Evolutionary conservation across 352 stramenopile species (phyloP).

Genomic region (Pythium monospermum): DNA sequence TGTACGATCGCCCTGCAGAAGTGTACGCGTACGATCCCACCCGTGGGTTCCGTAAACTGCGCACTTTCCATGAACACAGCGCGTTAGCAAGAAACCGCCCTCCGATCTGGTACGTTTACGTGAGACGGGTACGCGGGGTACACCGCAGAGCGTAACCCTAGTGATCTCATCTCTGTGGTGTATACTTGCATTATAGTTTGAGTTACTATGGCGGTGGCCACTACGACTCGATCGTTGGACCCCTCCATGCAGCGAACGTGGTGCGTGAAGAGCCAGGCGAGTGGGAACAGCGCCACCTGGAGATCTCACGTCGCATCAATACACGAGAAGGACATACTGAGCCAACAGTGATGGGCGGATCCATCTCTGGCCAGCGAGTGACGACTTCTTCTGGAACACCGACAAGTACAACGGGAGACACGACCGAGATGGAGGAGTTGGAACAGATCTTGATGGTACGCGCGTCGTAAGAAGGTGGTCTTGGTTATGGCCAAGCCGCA

Average conservation of each 20-base stretch:
- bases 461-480: background rate
- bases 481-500: background rate
- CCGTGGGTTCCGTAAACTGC: constrained; percentile 71
- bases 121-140: background rate
- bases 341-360: constrained; percentile 11
- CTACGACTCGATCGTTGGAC: constrained; percentile 85
- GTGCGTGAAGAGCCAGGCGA: constrained; percentile 53
- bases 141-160: too few species aligned
- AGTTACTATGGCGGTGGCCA: constrained; percentile 91
- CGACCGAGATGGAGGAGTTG: constrained; percentile 64
- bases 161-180: background rate
- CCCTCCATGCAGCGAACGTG: constrained; percentile 47
- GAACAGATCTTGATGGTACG: constrained; percentile 65
- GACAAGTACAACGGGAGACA: constrained; percentile 34
- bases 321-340: constrained; percentile 37
- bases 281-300: constrained; percentile 65
- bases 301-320: constrained; percentile 66
- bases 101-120: constrained; percentile 48
- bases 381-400: background rate
- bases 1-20: constrained; percentile 90
- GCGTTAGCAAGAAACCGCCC: constrained; percentile 48
- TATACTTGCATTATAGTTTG: constrained; percentile 34
- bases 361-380: constrained; percentile 7
- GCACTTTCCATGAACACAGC: constrained; percentile 86
- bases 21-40: constrained; percentile 85